Evolutionary conservation across 2,329 filamentous ascomycete species (phyloP).

Genomic region (Cordyceps farinosa): DNA sequence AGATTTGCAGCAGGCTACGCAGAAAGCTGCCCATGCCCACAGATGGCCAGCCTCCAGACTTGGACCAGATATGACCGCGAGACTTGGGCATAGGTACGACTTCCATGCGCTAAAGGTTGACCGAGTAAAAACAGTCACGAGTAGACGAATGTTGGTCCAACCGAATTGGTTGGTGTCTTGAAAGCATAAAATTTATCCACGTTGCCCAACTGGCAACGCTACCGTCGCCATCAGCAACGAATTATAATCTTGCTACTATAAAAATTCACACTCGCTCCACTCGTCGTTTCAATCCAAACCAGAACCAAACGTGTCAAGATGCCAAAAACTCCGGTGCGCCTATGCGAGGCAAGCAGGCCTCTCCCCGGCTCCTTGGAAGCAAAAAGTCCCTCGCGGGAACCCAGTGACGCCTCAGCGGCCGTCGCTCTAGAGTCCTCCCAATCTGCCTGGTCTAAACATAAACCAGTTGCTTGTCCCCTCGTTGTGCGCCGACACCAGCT

Average conservation of each 20-base stretch:
- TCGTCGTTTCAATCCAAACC: slow-evolving; percentile 15
- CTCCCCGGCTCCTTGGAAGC: slow-evolving; percentile 10
- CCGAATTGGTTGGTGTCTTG: slow-evolving; percentile 14
- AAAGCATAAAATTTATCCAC: slow-evolving; percentile 15
- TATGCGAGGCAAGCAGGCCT: not conserved
- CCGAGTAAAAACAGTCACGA: not conserved
- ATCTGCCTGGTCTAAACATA: not conserved
- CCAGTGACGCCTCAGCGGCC: not conserved
- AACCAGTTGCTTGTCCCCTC: not conserved
- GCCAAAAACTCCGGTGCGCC: slow-evolving; percentile 15
- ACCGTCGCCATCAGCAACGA: slow-evolving; percentile 7
- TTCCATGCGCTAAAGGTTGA: not conserved
- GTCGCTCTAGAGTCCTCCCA: slow-evolving; percentile 3
- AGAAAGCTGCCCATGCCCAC: slow-evolving; percentile 42
- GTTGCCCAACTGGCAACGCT: slow-evolving; percentile 59
- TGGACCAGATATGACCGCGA: not conserved
- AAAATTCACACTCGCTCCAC: slow-evolving; percentile 3
- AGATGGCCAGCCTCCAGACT: not conserved
- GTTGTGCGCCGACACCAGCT: not conserved
- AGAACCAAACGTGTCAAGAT: slow-evolving; percentile 7
- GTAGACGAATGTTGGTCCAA: not conserved
- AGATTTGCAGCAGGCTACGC: slow-evolving; percentile 53
- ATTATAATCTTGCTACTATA: slow-evolving; percentile 10
- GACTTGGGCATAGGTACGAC: not conserved
- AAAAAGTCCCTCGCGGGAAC: slow-evolving; percentile 14